These are phyloP conservation scores for Crucihimalaya himalaica DNA, from an alignment of 345 rosid genomes.

Conservation along the genomic window DNA sequence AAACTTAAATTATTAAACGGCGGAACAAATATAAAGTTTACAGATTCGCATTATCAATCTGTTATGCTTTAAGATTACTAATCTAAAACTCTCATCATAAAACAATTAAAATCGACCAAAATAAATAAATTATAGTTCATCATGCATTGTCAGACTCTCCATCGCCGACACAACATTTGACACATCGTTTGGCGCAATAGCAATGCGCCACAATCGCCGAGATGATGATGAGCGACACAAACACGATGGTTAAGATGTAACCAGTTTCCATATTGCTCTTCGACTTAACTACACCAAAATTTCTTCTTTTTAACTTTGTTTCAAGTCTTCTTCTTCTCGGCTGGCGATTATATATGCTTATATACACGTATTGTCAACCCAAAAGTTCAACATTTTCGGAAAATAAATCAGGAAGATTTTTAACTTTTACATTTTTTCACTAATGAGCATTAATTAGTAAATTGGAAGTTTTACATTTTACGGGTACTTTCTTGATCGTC, in stretches of 20 bases:
- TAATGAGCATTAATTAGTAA: too few relatives aligned
- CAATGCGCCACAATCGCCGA: not conserved
- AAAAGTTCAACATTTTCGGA: not conserved
- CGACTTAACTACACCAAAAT: not conserved
- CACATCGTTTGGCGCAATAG: not conserved
- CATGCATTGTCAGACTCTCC: not conserved
- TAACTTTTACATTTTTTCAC: too few relatives aligned
- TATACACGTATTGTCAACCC: not conserved
- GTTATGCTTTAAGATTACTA: not conserved
- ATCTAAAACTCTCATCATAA: not conserved
- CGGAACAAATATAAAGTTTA: not conserved
- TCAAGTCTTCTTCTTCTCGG: not conserved
- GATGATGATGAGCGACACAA: not conserved
- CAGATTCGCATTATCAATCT: not conserved
- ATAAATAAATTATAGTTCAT: not conserved
- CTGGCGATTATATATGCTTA: not conserved
- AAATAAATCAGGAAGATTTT: not conserved
- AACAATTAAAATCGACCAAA: not conserved
- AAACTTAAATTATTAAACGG: not conserved
- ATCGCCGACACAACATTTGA: not conserved
- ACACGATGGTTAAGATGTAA: not conserved
- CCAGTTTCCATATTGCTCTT: not conserved
- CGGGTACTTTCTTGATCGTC: not conserved
- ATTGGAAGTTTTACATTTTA: not conserved
- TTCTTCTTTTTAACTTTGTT: not conserved